Conservation (phyloP, 345 rosid species). For the Gossypium stocksii region DNA sequence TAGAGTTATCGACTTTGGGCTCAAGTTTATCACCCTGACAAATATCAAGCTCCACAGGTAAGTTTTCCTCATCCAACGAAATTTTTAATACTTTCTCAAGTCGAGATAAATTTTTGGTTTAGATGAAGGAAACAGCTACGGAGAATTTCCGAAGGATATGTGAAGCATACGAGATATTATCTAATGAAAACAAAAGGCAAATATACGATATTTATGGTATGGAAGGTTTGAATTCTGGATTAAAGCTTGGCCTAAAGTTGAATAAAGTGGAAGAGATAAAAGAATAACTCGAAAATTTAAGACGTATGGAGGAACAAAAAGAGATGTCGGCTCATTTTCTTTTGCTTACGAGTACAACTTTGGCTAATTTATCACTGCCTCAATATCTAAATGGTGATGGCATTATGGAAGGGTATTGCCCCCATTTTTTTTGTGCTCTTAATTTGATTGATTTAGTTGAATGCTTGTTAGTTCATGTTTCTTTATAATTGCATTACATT, state of each 20-base stretch:
- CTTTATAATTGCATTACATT: background rate
- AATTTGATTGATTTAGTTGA: background rate
- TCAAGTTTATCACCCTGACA: slow-evolving; percentile 95
- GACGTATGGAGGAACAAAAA: slow-evolving; percentile 59
- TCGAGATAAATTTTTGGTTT: slow-evolving; percentile 7
- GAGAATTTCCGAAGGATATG: slow-evolving; percentile 86
- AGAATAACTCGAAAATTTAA: slow-evolving; percentile 75
- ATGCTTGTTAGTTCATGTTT: background rate
- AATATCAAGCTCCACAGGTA: slow-evolving; percentile 72
- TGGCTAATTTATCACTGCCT: slow-evolving; percentile 68
- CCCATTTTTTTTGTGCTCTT: background rate
- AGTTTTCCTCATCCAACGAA: background rate
- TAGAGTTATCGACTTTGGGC: slow-evolving; percentile 90
- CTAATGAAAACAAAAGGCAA: slow-evolving; percentile 75
- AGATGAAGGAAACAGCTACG: slow-evolving; percentile 92
- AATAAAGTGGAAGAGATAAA: slow-evolving; percentile 75
- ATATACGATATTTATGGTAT: slow-evolving; percentile 90
- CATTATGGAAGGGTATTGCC: slow-evolving; percentile 74
- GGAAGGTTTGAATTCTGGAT: slow-evolving; percentile 83
- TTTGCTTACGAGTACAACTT: slow-evolving; percentile 59
- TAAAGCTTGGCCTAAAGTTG: slow-evolving; percentile 85
- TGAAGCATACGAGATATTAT: slow-evolving; percentile 82
- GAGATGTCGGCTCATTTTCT: slow-evolving; percentile 60
- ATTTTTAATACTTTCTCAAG: background rate
- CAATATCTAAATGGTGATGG: slow-evolving; percentile 72